A percentile compares a stretch with the other conserved stretches of the same genome.
These are phyloP conservation scores for Apiotrichum gracile DNA, from an alignment of 1,284 basidiomycete genomes.

Conservation along the genomic window DNA sequence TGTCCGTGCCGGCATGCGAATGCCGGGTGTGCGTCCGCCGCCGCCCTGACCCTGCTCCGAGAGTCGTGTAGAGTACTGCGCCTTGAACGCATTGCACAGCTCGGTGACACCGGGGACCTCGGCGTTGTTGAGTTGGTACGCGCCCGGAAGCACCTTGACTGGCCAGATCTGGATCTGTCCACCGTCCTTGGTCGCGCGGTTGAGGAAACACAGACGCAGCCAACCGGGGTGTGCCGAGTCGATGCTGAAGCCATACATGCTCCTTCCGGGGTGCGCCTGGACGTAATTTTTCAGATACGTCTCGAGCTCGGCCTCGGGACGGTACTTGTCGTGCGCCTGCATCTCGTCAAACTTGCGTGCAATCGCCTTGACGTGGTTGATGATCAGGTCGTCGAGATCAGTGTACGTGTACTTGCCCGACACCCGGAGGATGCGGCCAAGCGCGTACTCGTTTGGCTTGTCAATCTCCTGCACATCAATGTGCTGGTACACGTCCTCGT, in stretches of 20 bases:
- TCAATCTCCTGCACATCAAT: slow-evolving; percentile 85
- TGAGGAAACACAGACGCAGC: slow-evolving; percentile 89
- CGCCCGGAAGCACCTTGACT: slow-evolving; percentile 80
- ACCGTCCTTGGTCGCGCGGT: slow-evolving; percentile 63
- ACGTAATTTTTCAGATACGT: slow-evolving; percentile 84
- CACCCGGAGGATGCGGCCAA: slow-evolving; percentile 67
- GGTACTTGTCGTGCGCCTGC: slow-evolving; percentile 94
- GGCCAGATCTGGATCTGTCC: slow-evolving; percentile 75
- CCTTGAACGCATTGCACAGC: slow-evolving; percentile 93
- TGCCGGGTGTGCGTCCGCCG: slow-evolving; percentile 70
- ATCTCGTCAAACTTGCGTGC: slow-evolving; percentile 90
- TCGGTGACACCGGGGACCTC: slow-evolving; percentile 82
- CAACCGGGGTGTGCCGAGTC: slow-evolving; percentile 87
- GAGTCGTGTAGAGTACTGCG: slow-evolving; percentile 54
- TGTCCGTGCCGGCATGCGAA: slow-evolving; percentile 47
- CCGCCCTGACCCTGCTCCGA: slow-evolving; percentile 49
- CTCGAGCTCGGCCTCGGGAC: slow-evolving; percentile 81
- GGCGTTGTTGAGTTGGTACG: slow-evolving; percentile 81
- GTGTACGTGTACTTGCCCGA: slow-evolving; percentile 78
- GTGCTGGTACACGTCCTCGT: slow-evolving; percentile 93
- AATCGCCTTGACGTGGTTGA: slow-evolving; percentile 94
- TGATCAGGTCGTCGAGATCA: slow-evolving; percentile 95
- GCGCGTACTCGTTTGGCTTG: slow-evolving; percentile 62
- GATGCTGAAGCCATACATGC: slow-evolving; percentile 92
- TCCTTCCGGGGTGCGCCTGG: slow-evolving; percentile 86